Evolutionary conservation across 2,329 filamentous ascomycete species (phyloP).

Genomic region (Cercospora janseana): DNA sequence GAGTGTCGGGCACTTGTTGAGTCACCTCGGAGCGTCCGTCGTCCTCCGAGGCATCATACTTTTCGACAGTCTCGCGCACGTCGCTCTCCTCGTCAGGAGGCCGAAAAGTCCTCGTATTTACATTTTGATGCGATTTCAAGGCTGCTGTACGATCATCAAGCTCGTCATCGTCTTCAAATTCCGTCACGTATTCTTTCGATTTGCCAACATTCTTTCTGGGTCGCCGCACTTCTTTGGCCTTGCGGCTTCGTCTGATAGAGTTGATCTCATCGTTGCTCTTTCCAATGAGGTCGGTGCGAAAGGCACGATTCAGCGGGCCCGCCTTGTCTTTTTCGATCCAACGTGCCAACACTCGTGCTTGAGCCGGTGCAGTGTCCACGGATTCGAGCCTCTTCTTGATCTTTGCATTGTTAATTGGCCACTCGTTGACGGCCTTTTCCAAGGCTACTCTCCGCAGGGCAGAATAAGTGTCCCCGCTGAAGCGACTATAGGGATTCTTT

Average conservation of each 20-base stretch:
- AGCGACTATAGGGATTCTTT: slow-evolving; percentile 31
- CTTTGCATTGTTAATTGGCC: slow-evolving; percentile 19
- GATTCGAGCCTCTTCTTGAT: slow-evolving; percentile 23
- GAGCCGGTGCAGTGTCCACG: slow-evolving; percentile 21
- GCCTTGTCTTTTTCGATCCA: slow-evolving; percentile 21
- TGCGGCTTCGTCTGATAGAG: slow-evolving; percentile 18
- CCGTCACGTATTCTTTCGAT: slow-evolving; percentile 12
- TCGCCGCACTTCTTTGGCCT: slow-evolving; percentile 6
- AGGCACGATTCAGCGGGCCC: slow-evolving; percentile 19
- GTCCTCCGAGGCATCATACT: not conserved
- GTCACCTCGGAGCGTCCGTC: slow-evolving; percentile 3
- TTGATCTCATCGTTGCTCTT: slow-evolving; percentile 22
- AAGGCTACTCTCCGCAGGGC: slow-evolving; percentile 32
- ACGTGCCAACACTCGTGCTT: slow-evolving; percentile 21
- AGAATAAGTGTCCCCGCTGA: slow-evolving; percentile 18
- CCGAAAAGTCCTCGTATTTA: not conserved
- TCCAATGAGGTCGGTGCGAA: slow-evolving; percentile 21
- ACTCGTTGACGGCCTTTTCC: slow-evolving; percentile 31
- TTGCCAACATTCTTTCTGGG: not conserved
- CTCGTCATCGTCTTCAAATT: slow-evolving; percentile 17
- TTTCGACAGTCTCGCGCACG: not conserved
- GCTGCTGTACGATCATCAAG: not conserved
- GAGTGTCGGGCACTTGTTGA: slow-evolving; percentile 10
- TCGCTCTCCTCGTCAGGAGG: not conserved
- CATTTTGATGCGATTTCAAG: not conserved